Base-by-base conservation (phyloP, 352 stramenopile genomes). In the Phytophthora citrophthora region DNA sequence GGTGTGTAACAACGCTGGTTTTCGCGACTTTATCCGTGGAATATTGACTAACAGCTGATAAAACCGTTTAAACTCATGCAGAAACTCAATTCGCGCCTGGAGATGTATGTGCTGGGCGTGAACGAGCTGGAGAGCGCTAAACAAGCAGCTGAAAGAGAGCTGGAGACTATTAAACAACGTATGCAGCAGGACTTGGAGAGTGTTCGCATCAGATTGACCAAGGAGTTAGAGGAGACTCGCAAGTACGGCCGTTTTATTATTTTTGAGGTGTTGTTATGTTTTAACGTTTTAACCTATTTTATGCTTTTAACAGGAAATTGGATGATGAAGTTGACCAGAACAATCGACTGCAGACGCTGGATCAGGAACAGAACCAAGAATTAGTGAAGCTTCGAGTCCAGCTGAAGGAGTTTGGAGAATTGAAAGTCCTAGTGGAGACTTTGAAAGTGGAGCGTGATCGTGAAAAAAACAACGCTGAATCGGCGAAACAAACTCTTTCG, bases 121-220 rank as follows among this genome's bases (percentile, higher is more conserved):
- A 95, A 93, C 48, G 86, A 93, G 70, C 86, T 93, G 56, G 77
- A 92, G 54, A 82, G 88, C 27, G 81, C 86, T 31, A 92, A 92
- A 64, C 74, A 83, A 43, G 71, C 83, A 20, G 81, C 81, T 1
- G 86, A 95, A 61, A 74, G 78, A 29, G 86, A 95, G 68, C 71
- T 95, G 20, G 85, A 93, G 69, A 89, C 79, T 12, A 92, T 95
- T 45, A 85, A 81, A 38, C 74, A 86, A 58, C 84, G 84, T 60
- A 91, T 93, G 84, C 82, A 93, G 63, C 72, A 82, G 36, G 86
- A 94, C 61, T 74, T 94, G 24, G 82, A 90, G 47, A 81, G 74
- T 38, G 56, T 90, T 4, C 77, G 77, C 40, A 56, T 72, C 50
- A 64, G 86, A 31, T 62, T 94, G 46, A 81, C 74, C 10, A 85